phyloP scores from a whole-genome alignment of 768 basidiomycete species.

The Rhizopogon roseolus region DNA sequence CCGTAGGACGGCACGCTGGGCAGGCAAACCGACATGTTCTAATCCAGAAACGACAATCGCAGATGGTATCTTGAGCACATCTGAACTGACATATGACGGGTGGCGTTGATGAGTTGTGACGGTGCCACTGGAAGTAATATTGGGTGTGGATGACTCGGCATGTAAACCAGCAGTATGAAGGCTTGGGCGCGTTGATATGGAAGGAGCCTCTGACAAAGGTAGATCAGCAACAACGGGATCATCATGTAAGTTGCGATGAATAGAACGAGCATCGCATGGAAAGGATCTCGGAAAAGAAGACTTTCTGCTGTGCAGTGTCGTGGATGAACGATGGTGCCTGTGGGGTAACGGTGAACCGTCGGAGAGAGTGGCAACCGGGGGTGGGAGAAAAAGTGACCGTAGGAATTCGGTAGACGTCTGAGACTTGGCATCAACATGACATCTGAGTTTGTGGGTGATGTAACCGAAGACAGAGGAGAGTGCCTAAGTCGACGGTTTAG shows the following conservation, averaged over 20 bases:
- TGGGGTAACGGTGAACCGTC: conserved; percentile 10
- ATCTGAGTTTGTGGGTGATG: conserved; percentile 51
- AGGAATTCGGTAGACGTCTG: conserved; percentile 26
- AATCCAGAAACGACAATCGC: conserved; percentile 68
- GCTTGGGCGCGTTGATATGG: conserved; percentile 5
- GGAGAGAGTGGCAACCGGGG: conserved; percentile 12
- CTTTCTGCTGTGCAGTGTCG: conserved; percentile 20
- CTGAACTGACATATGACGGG: conserved; percentile 12
- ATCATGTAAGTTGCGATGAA: conserved; percentile 10
- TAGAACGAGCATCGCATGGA: conserved; percentile 14
- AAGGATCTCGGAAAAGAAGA: conserved; percentile 20
- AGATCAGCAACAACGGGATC: conserved; percentile 1
- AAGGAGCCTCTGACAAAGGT: neutral
- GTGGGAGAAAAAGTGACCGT: conserved; percentile 32
- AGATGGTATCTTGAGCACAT: conserved; percentile 37
- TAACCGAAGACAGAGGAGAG: conserved; percentile 57
- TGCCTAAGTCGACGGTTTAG: conserved; percentile 39
- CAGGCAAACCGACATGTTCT: conserved; percentile 50
- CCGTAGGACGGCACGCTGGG: conserved; percentile 53
- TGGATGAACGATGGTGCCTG: conserved; percentile 15
- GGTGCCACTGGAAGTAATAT: conserved; percentile 7
- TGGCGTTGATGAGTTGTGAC: conserved; percentile 4
- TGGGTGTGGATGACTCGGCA: conserved; percentile 13
- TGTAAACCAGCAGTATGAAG: conserved; percentile 7
- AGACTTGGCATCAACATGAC: conserved; percentile 23